A percentile compares a stretch with the other conserved stretches of the same genome.
These are phyloP conservation scores for Leishmania tarentolae DNA, from an alignment of 208 protist species.

Conservation along the genomic window DNA sequence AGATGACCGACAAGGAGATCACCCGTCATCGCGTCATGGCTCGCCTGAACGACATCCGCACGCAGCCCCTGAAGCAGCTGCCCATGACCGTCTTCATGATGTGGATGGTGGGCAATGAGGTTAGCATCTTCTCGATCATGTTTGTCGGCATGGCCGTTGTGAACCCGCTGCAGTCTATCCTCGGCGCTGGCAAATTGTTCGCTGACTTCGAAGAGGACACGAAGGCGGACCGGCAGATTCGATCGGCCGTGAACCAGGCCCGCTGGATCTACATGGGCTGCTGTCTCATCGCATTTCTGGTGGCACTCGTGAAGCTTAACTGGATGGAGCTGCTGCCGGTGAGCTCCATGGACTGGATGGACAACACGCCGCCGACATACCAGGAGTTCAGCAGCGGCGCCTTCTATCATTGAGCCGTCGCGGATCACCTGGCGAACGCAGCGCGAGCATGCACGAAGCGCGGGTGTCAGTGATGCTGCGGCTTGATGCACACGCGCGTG, in stretches of 20 bases:
- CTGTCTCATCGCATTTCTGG: slow-evolving; percentile 68
- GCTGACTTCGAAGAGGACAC: slow-evolving; percentile 72
- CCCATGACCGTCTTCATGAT: slow-evolving; percentile 89
- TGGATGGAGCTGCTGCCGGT: slow-evolving; percentile 88
- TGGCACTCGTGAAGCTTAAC: slow-evolving; percentile 81
- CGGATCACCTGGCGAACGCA: no score
- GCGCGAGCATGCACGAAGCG: not conserved
- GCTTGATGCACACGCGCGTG: not conserved
- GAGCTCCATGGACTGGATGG: slow-evolving; percentile 84
- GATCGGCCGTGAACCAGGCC: slow-evolving; percentile 50
- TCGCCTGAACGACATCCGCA: slow-evolving; percentile 70
- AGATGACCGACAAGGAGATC: slow-evolving; percentile 61
- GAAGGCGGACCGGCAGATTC: slow-evolving; percentile 52
- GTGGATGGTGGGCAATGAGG: slow-evolving; percentile 90
- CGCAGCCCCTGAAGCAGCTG: slow-evolving; percentile 79
- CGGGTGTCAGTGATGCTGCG: not conserved
- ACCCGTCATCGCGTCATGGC: slow-evolving; percentile 47
- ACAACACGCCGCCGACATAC: slow-evolving; percentile 54
- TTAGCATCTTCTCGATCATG: slow-evolving; percentile 91
- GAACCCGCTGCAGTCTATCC: slow-evolving; percentile 71
- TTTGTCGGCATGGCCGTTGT: slow-evolving; percentile 89
- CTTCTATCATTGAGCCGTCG: slow-evolving; percentile 15
- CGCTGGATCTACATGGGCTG: slow-evolving; percentile 82
- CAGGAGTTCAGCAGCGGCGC: slow-evolving; percentile 62
- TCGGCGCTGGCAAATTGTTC: slow-evolving; percentile 53